These are phyloP conservation scores for Trichosporon sp. DNA, from an alignment of 1,284 basidiomycete genomes.

Conservation along the genomic window DNA sequence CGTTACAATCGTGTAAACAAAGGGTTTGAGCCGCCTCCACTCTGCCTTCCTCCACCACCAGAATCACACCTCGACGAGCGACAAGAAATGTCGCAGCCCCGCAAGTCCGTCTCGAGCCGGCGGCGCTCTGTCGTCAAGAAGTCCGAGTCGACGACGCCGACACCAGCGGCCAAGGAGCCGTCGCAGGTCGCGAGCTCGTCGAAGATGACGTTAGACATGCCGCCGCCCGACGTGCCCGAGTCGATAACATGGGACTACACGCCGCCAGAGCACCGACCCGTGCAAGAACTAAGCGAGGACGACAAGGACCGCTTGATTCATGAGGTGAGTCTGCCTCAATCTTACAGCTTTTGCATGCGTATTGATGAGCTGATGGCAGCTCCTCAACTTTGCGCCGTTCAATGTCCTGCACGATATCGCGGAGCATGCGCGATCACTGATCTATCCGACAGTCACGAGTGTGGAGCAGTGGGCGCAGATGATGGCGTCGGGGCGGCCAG, in stretches of 20 bases:
- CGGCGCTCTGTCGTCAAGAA: slow-evolving; percentile 18
- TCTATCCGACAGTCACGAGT: slow-evolving; percentile 41
- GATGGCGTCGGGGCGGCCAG: slow-evolving; percentile 30
- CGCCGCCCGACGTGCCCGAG: slow-evolving; percentile 39
- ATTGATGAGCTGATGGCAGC: slow-evolving; percentile 31
- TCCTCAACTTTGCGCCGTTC: slow-evolving; percentile 49
- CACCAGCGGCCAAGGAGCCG: slow-evolving; percentile 5
- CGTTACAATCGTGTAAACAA: slow-evolving; percentile 23
- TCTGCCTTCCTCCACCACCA: not conserved
- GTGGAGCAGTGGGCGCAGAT: slow-evolving; percentile 44
- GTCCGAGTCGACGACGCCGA: not conserved
- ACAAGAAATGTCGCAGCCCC: slow-evolving; percentile 25
- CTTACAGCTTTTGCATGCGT: too few species aligned
- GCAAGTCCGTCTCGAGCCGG: slow-evolving; percentile 32
- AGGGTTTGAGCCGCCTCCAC: slow-evolving; percentile 15
- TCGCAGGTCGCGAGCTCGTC: slow-evolving; percentile 32
- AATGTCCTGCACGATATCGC: slow-evolving; percentile 47
- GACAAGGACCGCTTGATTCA: slow-evolving; percentile 43
- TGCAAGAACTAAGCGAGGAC: slow-evolving; percentile 35
- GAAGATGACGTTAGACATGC: slow-evolving; percentile 41
- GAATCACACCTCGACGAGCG: not conserved
- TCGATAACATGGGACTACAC: slow-evolving; percentile 46
- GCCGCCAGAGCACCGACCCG: slow-evolving; percentile 20
- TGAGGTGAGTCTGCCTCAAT: slow-evolving; percentile 38
- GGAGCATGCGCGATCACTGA: slow-evolving; percentile 43